Conservation (phyloP, 495 filamentous ascomycete genomes). For the Podospora appendiculata region DNA sequence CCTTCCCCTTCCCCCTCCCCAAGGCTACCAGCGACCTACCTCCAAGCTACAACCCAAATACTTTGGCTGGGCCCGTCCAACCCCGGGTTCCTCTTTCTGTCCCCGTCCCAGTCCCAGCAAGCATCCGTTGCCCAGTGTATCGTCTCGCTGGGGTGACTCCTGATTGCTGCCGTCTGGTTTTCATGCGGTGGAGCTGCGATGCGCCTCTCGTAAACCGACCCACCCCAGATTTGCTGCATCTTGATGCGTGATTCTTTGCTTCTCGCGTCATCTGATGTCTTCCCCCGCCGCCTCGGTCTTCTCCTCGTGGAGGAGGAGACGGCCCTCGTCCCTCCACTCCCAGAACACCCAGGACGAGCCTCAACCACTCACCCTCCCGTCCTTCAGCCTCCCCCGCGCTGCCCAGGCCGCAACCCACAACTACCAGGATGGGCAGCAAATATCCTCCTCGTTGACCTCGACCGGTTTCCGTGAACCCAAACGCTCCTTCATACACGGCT, state of each 20-base stretch:
- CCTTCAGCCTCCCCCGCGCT: slow-evolving; percentile 8
- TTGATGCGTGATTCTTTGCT: neutral
- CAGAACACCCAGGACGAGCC: slow-evolving; percentile 22
- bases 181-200: slow-evolving; percentile 10
- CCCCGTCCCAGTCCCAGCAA: too few species aligned
- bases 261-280: slow-evolving; percentile 13
- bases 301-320: slow-evolving; percentile 31
- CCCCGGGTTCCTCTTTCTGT: too few species aligned
- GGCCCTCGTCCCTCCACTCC: slow-evolving; percentile 24
- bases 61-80: too few species aligned
- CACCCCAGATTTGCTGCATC: slow-evolving; percentile 4
- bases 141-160: too few species aligned
- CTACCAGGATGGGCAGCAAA: slow-evolving; percentile 19
- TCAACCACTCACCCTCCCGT: slow-evolving; percentile 4
- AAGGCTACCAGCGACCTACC: too few species aligned
- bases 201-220: slow-evolving; percentile 4
- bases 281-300: slow-evolving; percentile 29
- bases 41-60: too few species aligned
- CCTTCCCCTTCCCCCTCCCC: too few species aligned
- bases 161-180: neutral
- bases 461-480: slow-evolving; percentile 54
- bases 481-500: slow-evolving; percentile 72
- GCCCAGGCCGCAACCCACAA: neutral
- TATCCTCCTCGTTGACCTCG: slow-evolving; percentile 35
- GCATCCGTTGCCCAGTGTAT: too few species aligned